Evolutionary conservation across 306 rosid species (phyloP), one percentile per base, ranked within the genome.

Genomic region (Ziziphus jujuba): DNA sequence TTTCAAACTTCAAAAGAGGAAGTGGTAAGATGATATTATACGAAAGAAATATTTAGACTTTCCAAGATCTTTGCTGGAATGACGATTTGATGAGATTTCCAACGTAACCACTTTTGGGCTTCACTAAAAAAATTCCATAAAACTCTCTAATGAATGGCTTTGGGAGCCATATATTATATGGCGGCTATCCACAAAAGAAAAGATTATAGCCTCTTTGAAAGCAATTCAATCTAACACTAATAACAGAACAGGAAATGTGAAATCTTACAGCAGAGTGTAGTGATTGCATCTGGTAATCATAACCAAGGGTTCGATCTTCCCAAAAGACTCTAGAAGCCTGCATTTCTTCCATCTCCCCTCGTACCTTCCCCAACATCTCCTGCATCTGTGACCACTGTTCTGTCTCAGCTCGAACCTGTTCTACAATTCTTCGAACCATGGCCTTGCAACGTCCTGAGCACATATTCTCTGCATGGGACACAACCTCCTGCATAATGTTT

Each of bases 331-430:
- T 88, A 63, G 95, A 93, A 78, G 92, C 82, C 48, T 93, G 96
- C 76, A 93, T 67, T 62, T 86, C 95, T 74, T 86, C 96, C 90
- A 90, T 93, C 79, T 93, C 98, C 73, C 84, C 87, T 80, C 89
- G 90, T 43, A 90, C 98, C 73, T 80, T 88, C 24, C 81, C 82
- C 6, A 93, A 84, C 91, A 93, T 93, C 78, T 75, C 89, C 70
- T 93, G 98, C 97, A 93, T 93, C 67, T 86, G 95, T 21, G 98
- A 93, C 98, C 98, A 93, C 51, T 93, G 97, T 71, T 88, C 96
- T 10, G 91, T 88, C 80, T 93, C 98, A 47, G 80, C 86, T 83
- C 84, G 79, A 40, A 93, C 95, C 77, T 93, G 95, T 81, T 90
- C 98, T 13, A 88, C 84, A 64, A 93, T 87, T 67, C 89, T 90